These are phyloP conservation scores for Psidium friedrichsthalianum DNA, from an alignment of 345 rosid genomes.

Conservation along the genomic window DNA sequence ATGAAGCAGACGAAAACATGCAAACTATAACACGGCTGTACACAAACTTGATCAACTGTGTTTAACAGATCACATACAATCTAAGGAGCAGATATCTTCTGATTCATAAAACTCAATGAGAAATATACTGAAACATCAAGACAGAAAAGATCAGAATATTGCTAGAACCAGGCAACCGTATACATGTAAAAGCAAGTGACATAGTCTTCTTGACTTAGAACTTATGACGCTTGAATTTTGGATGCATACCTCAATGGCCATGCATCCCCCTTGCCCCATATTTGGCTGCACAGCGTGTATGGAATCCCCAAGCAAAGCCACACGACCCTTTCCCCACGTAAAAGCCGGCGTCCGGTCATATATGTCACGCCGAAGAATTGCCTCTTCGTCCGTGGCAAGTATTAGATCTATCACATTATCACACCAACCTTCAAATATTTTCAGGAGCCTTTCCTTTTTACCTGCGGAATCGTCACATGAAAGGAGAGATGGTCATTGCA, in stretches of 20 bases:
- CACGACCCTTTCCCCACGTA: conserved; percentile 86
- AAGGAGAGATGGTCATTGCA: background rate
- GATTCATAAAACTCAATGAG: background rate
- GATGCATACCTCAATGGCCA: conserved; percentile 86
- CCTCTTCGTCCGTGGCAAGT: conserved; percentile 66
- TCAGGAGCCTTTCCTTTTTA: conserved; percentile 65
- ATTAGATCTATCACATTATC: conserved; percentile 78
- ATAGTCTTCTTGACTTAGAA: background rate
- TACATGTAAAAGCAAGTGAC: background rate
- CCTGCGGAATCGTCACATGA: conserved; percentile 20
- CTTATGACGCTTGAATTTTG: background rate
- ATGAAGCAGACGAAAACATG: background rate
- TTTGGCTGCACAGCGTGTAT: conserved; percentile 95
- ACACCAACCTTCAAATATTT: conserved; percentile 88
- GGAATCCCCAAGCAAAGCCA: conserved; percentile 93
- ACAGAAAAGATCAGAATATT: background rate
- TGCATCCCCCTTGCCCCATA: conserved; percentile 94
- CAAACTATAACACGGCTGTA: background rate
- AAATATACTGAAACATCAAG: background rate
- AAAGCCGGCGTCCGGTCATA: conserved; percentile 59
- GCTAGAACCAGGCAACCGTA: background rate
- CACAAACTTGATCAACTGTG: background rate
- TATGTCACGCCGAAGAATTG: conserved; percentile 77
- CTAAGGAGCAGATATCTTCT: background rate
- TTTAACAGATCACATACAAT: background rate